Evolutionary conservation across 768 basidiomycete genomes (phyloP), one percentile per base, ranked within the genome.

Genomic region (Tricholoma sp.): DNA sequence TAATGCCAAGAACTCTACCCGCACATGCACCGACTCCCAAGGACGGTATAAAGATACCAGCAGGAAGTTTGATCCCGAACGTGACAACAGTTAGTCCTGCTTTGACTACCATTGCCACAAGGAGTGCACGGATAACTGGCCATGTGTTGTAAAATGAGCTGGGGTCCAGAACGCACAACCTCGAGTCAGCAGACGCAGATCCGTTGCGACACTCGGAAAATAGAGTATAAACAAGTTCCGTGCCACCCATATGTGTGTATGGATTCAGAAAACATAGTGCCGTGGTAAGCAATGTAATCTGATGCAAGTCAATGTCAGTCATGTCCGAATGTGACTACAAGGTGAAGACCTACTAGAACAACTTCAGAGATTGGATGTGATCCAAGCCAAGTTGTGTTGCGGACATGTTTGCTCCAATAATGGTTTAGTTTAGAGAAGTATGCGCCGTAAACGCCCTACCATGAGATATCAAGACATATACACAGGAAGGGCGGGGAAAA

Each of bases 11-110:
- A 34, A 98, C 82, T 20, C 96, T 81, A 1, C 97, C 97, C 29
- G 90, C 89, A 65, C 94, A 95, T 0, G 95, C 95, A 24, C 96
- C 95, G 10, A 96, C 95, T 12, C 89, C 94, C 7, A 99, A 82
- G 0, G 94, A 91, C 0, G 97, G 97, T 39, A 99, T 92, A 72
- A 99, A 99, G 61, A 98, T 97, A 3, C 97, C 96, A 12, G 94
- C 94, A 49, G 90, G 90, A 15, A 93, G 65, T 65, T 88, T 91
- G 73, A 96, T 91, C 6, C 96, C 97, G 58, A 98, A 98, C 0
- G 96, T 98, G 36, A 96, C 78, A 52, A 94, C 75, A 0, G 93
- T 94, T 54, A 97, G 70, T 2, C 77, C 76, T 1, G 84, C 88
- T 68, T 95, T 96, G 63, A 94, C 81, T 41, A 94, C 41, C 76